phyloP scores from a whole-genome alignment of 352 stramenopile species.

The Phytophthora pluvialis region DNA sequence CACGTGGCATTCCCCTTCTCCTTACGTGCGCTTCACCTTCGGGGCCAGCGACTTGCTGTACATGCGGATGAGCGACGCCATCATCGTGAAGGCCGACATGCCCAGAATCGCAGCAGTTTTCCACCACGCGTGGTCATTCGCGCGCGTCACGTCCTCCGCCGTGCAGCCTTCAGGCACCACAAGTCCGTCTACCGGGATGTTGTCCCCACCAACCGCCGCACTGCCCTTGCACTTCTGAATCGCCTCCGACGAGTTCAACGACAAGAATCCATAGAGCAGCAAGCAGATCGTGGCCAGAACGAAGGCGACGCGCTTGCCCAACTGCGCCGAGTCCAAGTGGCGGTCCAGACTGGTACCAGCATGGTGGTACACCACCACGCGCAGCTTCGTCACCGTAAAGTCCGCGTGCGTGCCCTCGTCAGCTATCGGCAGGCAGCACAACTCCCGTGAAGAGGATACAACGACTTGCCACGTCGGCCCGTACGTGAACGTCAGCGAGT shows the following conservation, averaged over 20 bases:
- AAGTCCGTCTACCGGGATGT: constrained; percentile 20
- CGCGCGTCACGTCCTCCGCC: constrained; percentile 45
- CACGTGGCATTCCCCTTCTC: background rate
- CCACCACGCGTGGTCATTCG: constrained; percentile 50
- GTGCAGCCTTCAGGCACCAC: constrained; percentile 51
- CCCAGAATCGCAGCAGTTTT: constrained; percentile 65
- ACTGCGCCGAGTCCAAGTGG: constrained; percentile 61
- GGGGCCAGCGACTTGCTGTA: constrained; percentile 66
- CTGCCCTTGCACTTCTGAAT: constrained; percentile 45
- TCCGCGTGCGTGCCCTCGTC: constrained; percentile 53
- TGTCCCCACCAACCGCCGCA: constrained; percentile 10
- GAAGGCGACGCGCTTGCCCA: constrained; percentile 64
- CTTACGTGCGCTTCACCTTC: constrained; percentile 71
- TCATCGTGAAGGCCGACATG: constrained; percentile 63
- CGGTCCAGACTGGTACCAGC: constrained; percentile 57
- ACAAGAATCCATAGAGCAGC: constrained; percentile 66
- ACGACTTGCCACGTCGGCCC: constrained; percentile 79
- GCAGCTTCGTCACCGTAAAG: constrained; percentile 57
- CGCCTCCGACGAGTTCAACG: constrained; percentile 52
- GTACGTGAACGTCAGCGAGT: constrained; percentile 66
- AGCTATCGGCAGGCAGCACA: constrained; percentile 64
- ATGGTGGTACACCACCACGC: constrained; percentile 78
- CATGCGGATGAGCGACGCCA: constrained; percentile 67
- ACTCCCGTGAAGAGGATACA: constrained; percentile 55
- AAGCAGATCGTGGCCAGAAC: constrained; percentile 67